phyloP scores from a whole-genome alignment of 352 stramenopile genomes.

The Aphanomyces stellatus region DNA sequence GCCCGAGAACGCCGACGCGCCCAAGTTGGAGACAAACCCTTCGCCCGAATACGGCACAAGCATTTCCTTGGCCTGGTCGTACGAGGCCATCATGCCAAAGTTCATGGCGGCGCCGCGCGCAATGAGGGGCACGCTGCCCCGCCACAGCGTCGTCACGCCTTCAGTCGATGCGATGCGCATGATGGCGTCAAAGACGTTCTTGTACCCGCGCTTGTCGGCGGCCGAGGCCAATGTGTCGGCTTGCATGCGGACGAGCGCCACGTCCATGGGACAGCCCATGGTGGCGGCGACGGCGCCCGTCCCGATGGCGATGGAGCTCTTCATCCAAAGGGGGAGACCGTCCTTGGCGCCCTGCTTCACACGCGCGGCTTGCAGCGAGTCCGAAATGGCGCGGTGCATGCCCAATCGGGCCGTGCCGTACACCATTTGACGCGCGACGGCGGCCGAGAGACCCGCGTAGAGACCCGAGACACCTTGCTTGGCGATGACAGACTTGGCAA shows the following conservation, averaged over 20 bases:
- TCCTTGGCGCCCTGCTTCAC: slow-evolving; percentile 61
- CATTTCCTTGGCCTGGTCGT: slow-evolving; percentile 97
- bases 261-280: slow-evolving; percentile 97
- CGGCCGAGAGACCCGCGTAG: slow-evolving; percentile 76
- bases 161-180: slow-evolving; percentile 82
- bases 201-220: slow-evolving; percentile 94
- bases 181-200: slow-evolving; percentile 97
- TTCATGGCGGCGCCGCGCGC: slow-evolving; percentile 98
- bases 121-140: slow-evolving; percentile 88
- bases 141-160: slow-evolving; percentile 84
- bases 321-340: slow-evolving; percentile 60
- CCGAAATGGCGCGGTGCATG: slow-evolving; percentile 77
- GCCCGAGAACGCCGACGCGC: slow-evolving; percentile 90
- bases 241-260: slow-evolving; percentile 97
- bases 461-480: slow-evolving; percentile 75
- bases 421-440: slow-evolving; percentile 77
- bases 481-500: slow-evolving; percentile 70
- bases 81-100: slow-evolving; percentile 99
- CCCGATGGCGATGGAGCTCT: slow-evolving; percentile 61
- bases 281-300: slow-evolving; percentile 88
- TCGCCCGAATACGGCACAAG: slow-evolving; percentile 57
- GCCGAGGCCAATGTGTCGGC: slow-evolving; percentile 90
- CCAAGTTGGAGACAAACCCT: slow-evolving; percentile 87
- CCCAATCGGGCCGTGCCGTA: slow-evolving; percentile 77
- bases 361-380: slow-evolving; percentile 61